Evolutionary conservation across 1,139 yeast genomes (phyloP), one percentile per base, ranked within the genome.

Genomic region (Scheffersomyces insectosa): DNA sequence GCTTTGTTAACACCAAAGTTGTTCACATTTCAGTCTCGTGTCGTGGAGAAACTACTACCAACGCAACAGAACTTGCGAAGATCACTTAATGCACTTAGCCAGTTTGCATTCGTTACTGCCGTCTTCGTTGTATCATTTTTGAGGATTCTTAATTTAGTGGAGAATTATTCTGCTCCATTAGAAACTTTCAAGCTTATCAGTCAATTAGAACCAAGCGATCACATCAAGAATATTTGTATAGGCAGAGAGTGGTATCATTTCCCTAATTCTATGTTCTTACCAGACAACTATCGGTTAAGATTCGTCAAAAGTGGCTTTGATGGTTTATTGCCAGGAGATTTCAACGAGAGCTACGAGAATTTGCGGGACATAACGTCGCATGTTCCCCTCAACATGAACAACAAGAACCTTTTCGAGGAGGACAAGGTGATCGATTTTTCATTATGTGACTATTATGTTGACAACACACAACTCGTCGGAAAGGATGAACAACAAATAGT

Each of bases 181-280:
- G 49, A 60, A 1, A 45, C 51, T n/a, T 49, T 48, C 37, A 14
- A 15, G 10, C 5, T n/a, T 5, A 13, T 31, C 20, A n/a, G 12
- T 25, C 38, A 5, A 2, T 37, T 5, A 30, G 42, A 12, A 45
- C 31, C 3, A 30, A 20, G 34, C 5, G 53, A 51, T 28, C 25
- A 43, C 9, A 43, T 54, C 12, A 69, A 71, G 3, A 84, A 81
- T 51, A 84, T 91, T 0, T 93, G 98, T 61, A 75, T 88, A 16
- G 97, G 97, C 2, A 79, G 96, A 47, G 98, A 93, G 66, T 91
- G 98, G 97, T 89, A 89, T 57, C 88, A 93, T 57, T 91, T 72
- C 65, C 97, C 98, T 10, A 83, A 87, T 1, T 90, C 97, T 0
- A 86, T 90, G 60, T 88, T 90, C 58, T 67, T 91, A 20, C 85